These are phyloP conservation scores for Fomitopsis schrenkii DNA, from an alignment of 1,284 basidiomycete species.

Conservation along the genomic window DNA sequence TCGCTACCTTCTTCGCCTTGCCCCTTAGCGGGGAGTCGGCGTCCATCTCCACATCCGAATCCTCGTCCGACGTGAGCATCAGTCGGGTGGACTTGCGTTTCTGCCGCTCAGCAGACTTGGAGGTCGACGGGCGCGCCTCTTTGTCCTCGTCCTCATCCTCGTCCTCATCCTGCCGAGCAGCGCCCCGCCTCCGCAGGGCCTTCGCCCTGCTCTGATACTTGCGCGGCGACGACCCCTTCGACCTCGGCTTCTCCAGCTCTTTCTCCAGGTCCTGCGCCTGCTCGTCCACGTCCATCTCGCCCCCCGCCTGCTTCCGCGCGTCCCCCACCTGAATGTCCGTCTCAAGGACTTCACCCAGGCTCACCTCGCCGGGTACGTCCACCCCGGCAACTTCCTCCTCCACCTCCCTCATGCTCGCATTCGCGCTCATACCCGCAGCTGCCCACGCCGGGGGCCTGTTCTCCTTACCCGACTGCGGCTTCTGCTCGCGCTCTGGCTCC, in stretches of 20 bases:
- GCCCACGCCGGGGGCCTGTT: constrained; percentile 6
- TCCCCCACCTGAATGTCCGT: constrained; percentile 18
- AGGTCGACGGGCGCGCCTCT: not conserved
- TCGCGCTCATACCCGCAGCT: constrained; percentile 19
- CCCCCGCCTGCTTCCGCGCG: constrained; percentile 1
- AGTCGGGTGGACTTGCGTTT: not conserved
- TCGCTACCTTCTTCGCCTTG: not conserved
- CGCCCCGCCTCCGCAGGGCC: constrained; percentile 4
- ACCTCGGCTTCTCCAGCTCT: not conserved
- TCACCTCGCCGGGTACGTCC: constrained; percentile 17
- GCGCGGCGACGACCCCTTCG: not conserved
- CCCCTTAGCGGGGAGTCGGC: not conserved
- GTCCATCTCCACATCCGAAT: not conserved
- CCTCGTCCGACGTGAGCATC: not conserved
- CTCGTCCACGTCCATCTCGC: constrained; percentile 23
- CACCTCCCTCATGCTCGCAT: constrained; percentile 12
- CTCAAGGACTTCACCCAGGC: constrained; percentile 19
- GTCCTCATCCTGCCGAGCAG: not conserved
- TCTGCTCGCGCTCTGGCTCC: constrained; percentile 9
- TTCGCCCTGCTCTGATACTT: constrained; percentile 11
- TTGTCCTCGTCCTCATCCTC: not conserved
- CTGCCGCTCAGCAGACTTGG: not conserved
- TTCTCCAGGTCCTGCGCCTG: not conserved
- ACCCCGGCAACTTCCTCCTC: constrained; percentile 17
- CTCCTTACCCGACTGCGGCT: constrained; percentile 14